A percentile compares a stretch with the other conserved stretches of the same genome.
Conservation (phyloP, 2,329 filamentous ascomycete species). For the Xylaria sp. region DNA sequence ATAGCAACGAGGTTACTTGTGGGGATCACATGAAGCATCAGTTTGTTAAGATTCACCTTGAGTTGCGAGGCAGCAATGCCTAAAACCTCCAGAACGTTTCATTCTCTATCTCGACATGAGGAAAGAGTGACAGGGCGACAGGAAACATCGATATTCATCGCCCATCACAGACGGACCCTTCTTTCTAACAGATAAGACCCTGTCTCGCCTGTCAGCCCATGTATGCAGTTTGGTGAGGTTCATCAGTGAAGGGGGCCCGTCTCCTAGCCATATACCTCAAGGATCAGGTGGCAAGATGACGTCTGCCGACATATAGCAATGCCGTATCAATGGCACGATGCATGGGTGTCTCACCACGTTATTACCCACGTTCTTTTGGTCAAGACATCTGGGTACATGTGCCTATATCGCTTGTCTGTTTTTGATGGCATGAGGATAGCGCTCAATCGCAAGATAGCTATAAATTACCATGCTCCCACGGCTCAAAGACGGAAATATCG, state of each 20-base stretch:
- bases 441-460: neutral
- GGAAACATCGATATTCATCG: neutral
- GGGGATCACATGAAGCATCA: conserved; percentile 9
- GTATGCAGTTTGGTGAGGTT: neutral
- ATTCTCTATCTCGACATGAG: neutral
- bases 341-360: conserved; percentile 24
- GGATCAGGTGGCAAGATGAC: conserved; percentile 33
- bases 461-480: neutral
- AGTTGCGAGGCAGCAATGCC: conserved; percentile 7
- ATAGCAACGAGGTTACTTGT: conserved; percentile 20
- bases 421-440: neutral
- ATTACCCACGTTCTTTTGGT: conserved; percentile 11
- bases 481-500: neutral
- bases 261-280: conserved; percentile 10
- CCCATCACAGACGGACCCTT: neutral
- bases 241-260: conserved; percentile 1
- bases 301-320: conserved; percentile 35
- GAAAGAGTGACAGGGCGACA: neutral
- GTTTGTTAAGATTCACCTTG: conserved; percentile 2
- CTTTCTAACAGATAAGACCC: neutral
- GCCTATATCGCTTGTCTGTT: conserved; percentile 4
- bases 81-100: conserved; percentile 1
- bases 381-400: conserved; percentile 1
- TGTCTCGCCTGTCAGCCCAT: too few species aligned
- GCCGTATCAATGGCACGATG: conserved; percentile 17